Conservation (phyloP, 257 asterid genomes). For the Plantago ovata region DNA sequence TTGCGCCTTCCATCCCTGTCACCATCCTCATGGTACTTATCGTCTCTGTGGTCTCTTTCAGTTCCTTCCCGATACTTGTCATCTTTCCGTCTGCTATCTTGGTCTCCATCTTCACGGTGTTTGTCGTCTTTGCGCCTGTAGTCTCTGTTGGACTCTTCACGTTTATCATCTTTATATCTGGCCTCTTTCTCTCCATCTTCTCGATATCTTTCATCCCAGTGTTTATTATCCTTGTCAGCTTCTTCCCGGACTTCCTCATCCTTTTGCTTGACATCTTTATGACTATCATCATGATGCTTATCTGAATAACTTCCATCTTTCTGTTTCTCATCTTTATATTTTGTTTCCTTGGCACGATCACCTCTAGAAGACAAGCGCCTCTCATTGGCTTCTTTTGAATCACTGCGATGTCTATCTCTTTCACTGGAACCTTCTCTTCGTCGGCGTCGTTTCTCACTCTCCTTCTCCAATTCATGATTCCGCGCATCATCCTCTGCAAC, state of each 20-base stretch:
- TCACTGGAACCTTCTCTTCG: constrained; percentile 64
- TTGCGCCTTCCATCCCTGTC: constrained; percentile 53
- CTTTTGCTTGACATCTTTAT: constrained; percentile 58
- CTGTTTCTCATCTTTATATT: constrained; percentile 58
- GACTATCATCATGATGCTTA: constrained; percentile 52
- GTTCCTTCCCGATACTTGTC: constrained; percentile 50
- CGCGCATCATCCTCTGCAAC: constrained; percentile 36
- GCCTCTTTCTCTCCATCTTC: constrained; percentile 58
- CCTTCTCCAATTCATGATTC: constrained; percentile 59
- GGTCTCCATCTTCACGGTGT: constrained; percentile 48
- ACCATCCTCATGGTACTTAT: constrained; percentile 52
- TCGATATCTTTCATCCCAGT: constrained; percentile 46
- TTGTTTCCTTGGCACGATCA: constrained; percentile 69
- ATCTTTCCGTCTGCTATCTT: constrained; percentile 51
- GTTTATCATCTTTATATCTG: constrained; percentile 53
- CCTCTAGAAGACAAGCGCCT: constrained; percentile 51
- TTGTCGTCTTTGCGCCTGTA: constrained; percentile 49
- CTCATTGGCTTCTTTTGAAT: constrained; percentile 54
- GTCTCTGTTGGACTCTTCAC: constrained; percentile 56
- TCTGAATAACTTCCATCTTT: constrained; percentile 52
- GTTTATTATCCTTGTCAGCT: constrained; percentile 47
- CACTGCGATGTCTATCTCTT: constrained; percentile 56
- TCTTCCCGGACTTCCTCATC: constrained; percentile 61
- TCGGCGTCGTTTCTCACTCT: constrained; percentile 55
- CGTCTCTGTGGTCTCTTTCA: constrained; percentile 54